Conservation (phyloP, 2,329 filamentous ascomycete species). For the Microcera coccophila region DNA sequence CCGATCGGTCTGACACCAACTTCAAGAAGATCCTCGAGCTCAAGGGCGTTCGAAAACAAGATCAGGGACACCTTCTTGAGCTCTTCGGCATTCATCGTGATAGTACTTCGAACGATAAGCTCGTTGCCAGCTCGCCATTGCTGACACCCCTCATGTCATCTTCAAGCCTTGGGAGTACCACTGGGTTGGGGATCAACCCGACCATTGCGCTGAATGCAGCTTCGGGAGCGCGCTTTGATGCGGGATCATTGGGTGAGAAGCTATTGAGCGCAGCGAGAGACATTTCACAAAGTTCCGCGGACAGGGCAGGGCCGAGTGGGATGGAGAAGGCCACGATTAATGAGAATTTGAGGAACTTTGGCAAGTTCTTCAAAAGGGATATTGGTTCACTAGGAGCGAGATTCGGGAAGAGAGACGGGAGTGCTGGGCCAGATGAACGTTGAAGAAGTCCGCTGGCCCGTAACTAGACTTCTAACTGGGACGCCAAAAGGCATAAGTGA, state of each 20-base stretch:
- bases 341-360: constrained; percentile 91
- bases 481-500: no score
- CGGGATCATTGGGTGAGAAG: constrained; percentile 78
- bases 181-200: constrained; percentile 37
- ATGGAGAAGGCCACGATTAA: constrained; percentile 70
- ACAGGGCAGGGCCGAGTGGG: constrained; percentile 34
- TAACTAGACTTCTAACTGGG: no score
- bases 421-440: constrained; percentile 13
- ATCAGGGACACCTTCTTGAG: constrained; percentile 79
- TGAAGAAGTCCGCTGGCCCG: no score
- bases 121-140: constrained; percentile 67
- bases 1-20: constrained; percentile 86
- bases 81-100: constrained; percentile 79
- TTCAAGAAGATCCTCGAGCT: constrained; percentile 95
- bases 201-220: constrained; percentile 39
- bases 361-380: constrained; percentile 92
- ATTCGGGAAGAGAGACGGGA: constrained; percentile 62
- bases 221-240: constrained; percentile 64
- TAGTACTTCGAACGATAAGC: constrained; percentile 64
- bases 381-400: constrained; percentile 70
- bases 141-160: constrained; percentile 61
- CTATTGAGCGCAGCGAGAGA: constrained; percentile 84
- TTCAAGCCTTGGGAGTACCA: constrained; percentile 35
- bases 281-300: constrained; percentile 57
- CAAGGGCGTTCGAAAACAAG: constrained; percentile 83